A percentile compares a stretch with the other conserved stretches of the same genome.
phyloP scores from a whole-genome alignment of 495 filamentous ascomycete genomes.

The Annulohypoxylon nitens region DNA sequence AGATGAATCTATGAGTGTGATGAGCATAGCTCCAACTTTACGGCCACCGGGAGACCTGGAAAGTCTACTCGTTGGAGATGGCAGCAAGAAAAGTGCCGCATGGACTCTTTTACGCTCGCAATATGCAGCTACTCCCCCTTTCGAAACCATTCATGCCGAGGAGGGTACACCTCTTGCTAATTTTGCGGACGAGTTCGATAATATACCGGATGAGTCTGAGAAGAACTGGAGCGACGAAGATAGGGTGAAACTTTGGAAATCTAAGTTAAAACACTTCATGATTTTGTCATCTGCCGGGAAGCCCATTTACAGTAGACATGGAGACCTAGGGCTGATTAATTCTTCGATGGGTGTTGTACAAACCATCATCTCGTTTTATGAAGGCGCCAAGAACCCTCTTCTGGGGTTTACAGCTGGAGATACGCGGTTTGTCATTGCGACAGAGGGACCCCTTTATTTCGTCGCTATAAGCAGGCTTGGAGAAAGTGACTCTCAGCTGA shows the following conservation, averaged over 20 bases:
- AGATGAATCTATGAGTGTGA: constrained; percentile 86
- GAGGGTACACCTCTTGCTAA: constrained; percentile 69
- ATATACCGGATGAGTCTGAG: constrained; percentile 74
- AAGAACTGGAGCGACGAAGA: constrained; percentile 71
- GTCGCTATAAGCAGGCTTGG: constrained; percentile 91
- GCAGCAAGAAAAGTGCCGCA: constrained; percentile 68
- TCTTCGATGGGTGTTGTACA: constrained; percentile 96
- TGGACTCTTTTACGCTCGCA: constrained; percentile 71
- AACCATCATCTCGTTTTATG: constrained; percentile 97
- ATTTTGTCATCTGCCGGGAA: constrained; percentile 98
- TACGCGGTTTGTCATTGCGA: constrained; percentile 84
- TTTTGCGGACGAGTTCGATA: constrained; percentile 83
- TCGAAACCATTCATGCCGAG: constrained; percentile 62
- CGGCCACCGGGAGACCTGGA: constrained; percentile 82
- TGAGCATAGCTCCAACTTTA: constrained; percentile 82
- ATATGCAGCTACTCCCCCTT: constrained; percentile 69
- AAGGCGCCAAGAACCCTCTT: constrained; percentile 79
- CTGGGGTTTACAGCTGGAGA: constrained; percentile 86
- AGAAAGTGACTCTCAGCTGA: constrained; percentile 90
- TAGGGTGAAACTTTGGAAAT: constrained; percentile 79
- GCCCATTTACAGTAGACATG: constrained; percentile 95
- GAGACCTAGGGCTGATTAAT: constrained; percentile 87
- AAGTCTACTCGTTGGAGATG: constrained; percentile 80
- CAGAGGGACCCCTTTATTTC: constrained; percentile 88
- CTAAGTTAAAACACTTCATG: constrained; percentile 94